A percentile compares a stretch with the other conserved stretches of the same genome.
These are phyloP conservation scores for Tetrastigma voinierianum DNA, from an alignment of 164 flowering plant genomes.

Conservation along the genomic window DNA sequence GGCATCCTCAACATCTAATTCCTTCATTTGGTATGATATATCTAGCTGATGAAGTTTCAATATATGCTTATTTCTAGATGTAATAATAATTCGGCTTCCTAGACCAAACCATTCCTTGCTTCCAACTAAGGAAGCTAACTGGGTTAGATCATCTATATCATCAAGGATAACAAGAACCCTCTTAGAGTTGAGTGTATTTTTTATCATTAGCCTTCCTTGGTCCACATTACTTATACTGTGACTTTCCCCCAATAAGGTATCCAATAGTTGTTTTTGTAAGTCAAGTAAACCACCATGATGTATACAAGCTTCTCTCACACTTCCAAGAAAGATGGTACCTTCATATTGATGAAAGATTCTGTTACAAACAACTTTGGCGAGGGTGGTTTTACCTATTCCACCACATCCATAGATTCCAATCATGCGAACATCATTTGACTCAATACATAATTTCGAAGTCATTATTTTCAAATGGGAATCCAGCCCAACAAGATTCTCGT, in stretches of 20 bases:
- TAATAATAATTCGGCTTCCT: not conserved
- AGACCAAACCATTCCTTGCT: not conserved
- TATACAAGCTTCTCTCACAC: not conserved
- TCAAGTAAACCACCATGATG: not conserved
- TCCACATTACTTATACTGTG: not conserved
- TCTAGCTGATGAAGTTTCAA: not conserved
- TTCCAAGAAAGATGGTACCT: not conserved
- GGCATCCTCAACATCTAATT: not conserved
- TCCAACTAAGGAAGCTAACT: not conserved
- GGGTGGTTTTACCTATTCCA: not conserved
- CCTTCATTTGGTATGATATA: not conserved
- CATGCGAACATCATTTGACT: not conserved
- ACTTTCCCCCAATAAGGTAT: not conserved
- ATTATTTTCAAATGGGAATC: not conserved
- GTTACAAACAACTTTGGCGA: not conserved
- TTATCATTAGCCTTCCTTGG: not conserved
- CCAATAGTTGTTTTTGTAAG: not conserved
- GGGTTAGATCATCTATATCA: not conserved
- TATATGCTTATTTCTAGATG: not conserved
- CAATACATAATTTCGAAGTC: not conserved
- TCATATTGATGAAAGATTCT: not conserved
- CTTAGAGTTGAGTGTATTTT: not conserved
- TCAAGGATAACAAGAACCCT: slow-evolving; percentile 2
- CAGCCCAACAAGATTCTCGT: not conserved
- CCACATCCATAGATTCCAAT: not conserved